These are phyloP conservation scores for Knoxdaviesia proteae DNA, from an alignment of 2,329 filamentous ascomycete genomes.

Conservation along the genomic window DNA sequence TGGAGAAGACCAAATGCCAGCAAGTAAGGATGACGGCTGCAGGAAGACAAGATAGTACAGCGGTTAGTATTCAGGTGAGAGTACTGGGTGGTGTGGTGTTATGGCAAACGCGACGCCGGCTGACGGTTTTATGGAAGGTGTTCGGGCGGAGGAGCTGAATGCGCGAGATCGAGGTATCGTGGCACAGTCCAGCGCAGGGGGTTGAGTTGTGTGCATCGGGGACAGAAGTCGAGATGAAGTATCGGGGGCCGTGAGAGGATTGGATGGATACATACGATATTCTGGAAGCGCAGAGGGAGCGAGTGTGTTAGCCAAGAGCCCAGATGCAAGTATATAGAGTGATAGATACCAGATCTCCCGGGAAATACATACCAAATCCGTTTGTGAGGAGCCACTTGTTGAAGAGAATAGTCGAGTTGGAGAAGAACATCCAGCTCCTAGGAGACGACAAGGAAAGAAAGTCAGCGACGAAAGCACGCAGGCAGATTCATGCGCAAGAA, in stretches of 20 bases:
- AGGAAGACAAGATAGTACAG: background rate
- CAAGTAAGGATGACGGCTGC: constrained; percentile 38
- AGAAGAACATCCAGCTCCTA: constrained; percentile 64
- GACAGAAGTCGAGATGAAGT: too few species aligned
- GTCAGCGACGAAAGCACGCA: background rate
- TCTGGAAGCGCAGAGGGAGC: constrained; percentile 7
- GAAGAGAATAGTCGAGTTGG: constrained; percentile 70
- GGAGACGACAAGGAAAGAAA: background rate
- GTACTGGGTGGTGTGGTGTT: too few species aligned
- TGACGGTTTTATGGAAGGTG: too few species aligned
- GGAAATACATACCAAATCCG: constrained; percentile 22
- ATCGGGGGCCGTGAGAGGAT: background rate
- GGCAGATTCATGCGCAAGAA: background rate
- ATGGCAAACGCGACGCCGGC: too few species aligned
- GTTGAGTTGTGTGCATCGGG: too few species aligned
- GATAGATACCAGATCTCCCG: too few species aligned
- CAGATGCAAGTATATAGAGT: background rate
- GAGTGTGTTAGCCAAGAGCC: background rate
- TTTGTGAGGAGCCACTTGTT: constrained; percentile 78
- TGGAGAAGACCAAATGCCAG: constrained; percentile 49
- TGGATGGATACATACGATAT: constrained; percentile 12
- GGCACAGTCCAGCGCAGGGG: too few species aligned
- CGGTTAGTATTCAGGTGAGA: background rate
- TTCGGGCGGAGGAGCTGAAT: too few species aligned
- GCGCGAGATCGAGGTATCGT: too few species aligned